phyloP scores from a whole-genome alignment of 225 moss, liverwort and hornwort species.

The Sphagnum contortum region DNA sequence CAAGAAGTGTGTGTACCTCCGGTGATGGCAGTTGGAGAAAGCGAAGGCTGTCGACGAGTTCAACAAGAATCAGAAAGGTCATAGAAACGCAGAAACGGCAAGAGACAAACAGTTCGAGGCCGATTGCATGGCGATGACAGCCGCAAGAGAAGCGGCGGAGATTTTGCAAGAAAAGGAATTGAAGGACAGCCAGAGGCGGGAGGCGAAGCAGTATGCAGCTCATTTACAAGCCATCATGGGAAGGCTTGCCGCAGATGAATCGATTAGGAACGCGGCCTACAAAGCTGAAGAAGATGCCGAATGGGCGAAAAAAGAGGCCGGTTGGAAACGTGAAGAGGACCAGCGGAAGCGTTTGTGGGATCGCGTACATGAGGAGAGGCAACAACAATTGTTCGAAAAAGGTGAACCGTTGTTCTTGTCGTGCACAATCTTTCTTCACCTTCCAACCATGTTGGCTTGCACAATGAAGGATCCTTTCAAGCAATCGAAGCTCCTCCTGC shows the following conservation, averaged over 20 bases:
- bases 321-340: constrained; percentile 85
- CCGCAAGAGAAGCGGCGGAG: constrained; percentile 72
- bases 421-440: background rate
- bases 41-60: constrained; percentile 31
- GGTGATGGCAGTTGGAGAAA: constrained; percentile 31
- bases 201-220: constrained; percentile 72
- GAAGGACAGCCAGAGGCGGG: constrained; percentile 69
- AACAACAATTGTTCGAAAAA: constrained; percentile 68
- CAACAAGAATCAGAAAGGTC: constrained; percentile 54
- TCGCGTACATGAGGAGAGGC: constrained; percentile 79
- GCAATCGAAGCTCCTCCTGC: too few relatives aligned
- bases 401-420: constrained; percentile 21
- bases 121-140: constrained; percentile 57
- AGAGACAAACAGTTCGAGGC: constrained; percentile 66
- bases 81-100: constrained; percentile 45
- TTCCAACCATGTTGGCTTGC: background rate
- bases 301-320: constrained; percentile 88
- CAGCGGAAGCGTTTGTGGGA: constrained; percentile 75
- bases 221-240: constrained; percentile 68
- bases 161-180: constrained; percentile 61
- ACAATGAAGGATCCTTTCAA: background rate
- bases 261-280: constrained; percentile 46
- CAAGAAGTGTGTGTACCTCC: too few relatives aligned
- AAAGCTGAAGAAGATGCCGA: constrained; percentile 94
- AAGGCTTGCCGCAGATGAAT: constrained; percentile 52